Evolutionary conservation across 805 yeast species (phyloP), one percentile per base, ranked within the genome.

Genomic region (Sugiyamaella floridensis): DNA sequence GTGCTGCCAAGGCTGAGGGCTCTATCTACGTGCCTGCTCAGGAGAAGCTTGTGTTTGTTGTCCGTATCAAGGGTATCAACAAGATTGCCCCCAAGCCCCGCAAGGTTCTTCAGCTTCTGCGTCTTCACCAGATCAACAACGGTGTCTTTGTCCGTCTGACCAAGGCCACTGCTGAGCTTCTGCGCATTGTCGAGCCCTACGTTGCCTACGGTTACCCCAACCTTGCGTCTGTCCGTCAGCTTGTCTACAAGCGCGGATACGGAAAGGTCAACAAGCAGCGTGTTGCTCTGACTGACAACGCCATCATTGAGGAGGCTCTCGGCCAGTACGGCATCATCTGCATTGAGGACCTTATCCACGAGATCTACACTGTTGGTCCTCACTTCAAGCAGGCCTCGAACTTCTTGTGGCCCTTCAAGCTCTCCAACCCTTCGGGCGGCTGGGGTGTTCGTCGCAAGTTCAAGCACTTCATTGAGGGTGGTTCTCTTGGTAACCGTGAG

Each of bases 51-150:
- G 95, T 88, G 64, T 89, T 90, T 76, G 95, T 90, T 71, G 83
- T 90, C 76, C 89, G 98, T 86, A 90, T 90, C 85, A 90, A 90
- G 92, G 97, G 97, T 90, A 88, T 90, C 76, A 86, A 81, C 90
- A 90, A 89, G 86, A 89, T 90, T 69, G 87, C 97, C 72, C 97
- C 97, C 72, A 90, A 90, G 86, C 96, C 97, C 83, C 89, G 97
- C 87, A 90, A 90, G 87, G 96, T 90, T 70, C 86, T 79, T 28
- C 60, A 58, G 74, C 77, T 83, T 68, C 76, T 83, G 72, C 81
- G 89, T 77, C 80, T 83, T 69, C 80, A 82, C 70, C 89, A 84
- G 74, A 82, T 83, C 72, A 83, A 83, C 78, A 79, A 86, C 66
- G 89, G 86, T 79, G 88, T 83, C 60, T 83, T 83, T 67, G 85